phyloP scores from a whole-genome alignment of 176 grass and related monocot genomes.

The Stipa capillata region DNA sequence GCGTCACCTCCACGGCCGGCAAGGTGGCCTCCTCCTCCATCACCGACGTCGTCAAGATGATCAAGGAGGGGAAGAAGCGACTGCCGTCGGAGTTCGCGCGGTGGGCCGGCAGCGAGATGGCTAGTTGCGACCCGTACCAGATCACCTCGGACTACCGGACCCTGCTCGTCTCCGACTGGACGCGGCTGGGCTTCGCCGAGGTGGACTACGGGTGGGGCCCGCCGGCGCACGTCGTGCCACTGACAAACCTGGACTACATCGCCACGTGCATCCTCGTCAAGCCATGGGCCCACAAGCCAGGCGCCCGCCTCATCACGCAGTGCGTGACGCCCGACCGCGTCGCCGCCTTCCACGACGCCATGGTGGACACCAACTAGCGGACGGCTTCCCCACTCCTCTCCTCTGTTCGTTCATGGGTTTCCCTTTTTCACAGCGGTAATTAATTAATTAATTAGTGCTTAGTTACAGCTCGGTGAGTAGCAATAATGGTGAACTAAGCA shows the following conservation, averaged over 20 bases:
- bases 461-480: not conserved
- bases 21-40: slow-evolving; percentile 25
- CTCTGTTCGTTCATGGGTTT: not conserved
- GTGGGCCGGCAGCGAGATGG: slow-evolving; percentile 48
- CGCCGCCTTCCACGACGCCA: slow-evolving; percentile 61
- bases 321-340: slow-evolving; percentile 59
- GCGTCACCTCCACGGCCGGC: slow-evolving; percentile 34
- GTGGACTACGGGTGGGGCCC: slow-evolving; percentile 92
- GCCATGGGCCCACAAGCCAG: slow-evolving; percentile 67
- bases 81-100: slow-evolving; percentile 54
- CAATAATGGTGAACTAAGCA: not conserved
- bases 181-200: slow-evolving; percentile 79
- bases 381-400: not conserved
- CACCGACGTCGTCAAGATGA: slow-evolving; percentile 65
- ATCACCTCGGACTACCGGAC: slow-evolving; percentile 80
- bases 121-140: slow-evolving; percentile 57
- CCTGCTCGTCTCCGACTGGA: slow-evolving; percentile 91
- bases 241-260: slow-evolving; percentile 90
- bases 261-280: slow-evolving; percentile 96
- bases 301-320: slow-evolving; percentile 81
- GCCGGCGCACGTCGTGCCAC: slow-evolving; percentile 67
- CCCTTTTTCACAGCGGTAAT: not conserved
- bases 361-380: slow-evolving; percentile 43
- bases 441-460: not conserved
- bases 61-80: slow-evolving; percentile 71